These are phyloP conservation scores for Rhododendron griersonianum DNA, from an alignment of 148 eudicot genomes.

Conservation along the genomic window DNA sequence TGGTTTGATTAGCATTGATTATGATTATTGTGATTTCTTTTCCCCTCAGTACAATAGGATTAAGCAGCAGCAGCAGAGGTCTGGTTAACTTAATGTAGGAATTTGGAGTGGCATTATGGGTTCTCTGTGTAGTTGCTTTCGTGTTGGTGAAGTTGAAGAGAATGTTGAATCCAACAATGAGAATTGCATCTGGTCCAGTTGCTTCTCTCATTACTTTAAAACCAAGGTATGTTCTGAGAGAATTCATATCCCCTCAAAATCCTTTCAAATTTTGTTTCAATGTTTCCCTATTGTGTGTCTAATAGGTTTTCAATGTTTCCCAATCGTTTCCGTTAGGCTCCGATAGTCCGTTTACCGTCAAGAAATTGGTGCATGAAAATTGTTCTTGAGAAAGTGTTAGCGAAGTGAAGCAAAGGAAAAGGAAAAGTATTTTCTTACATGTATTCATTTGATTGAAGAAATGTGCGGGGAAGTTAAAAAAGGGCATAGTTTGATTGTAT, in stretches of 20 bases:
- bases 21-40: background rate
- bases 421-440: background rate
- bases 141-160: conserved; percentile 14
- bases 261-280: background rate
- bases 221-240: conserved; percentile 16
- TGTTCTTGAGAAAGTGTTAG: background rate
- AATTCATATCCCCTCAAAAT: background rate
- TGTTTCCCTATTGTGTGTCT: background rate
- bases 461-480: background rate
- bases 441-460: background rate
- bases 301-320: background rate
- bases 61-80: background rate
- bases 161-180: conserved; percentile 8
- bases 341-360: no score
- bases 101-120: conserved; percentile 26
- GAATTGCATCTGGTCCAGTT: conserved; percentile 6
- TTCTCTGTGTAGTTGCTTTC: conserved; percentile 27
- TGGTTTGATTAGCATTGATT: background rate
- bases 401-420: background rate
- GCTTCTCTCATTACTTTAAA: conserved; percentile 10
- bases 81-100: background rate
- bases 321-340: background rate
- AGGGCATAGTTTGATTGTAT: background rate
- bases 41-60: background rate
- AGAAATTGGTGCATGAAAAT: background rate